A percentile compares a stretch with the other conserved stretches of the same genome.
These are phyloP conservation scores for Globisporangium ultimum DNA, from an alignment of 352 stramenopile genomes.

Conservation along the genomic window DNA sequence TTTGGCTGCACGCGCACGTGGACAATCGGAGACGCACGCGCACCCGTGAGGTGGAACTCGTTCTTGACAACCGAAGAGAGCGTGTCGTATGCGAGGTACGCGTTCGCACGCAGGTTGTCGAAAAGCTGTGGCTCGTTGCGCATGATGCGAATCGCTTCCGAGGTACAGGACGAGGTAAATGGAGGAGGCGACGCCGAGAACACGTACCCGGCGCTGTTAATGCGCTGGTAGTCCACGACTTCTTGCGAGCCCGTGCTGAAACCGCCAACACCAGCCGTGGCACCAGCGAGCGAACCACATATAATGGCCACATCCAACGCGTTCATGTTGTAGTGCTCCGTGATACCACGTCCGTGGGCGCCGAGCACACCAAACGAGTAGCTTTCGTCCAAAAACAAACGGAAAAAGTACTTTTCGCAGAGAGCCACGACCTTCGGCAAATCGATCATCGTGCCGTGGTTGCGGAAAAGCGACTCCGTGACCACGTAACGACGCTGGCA, in stretches of 20 bases:
- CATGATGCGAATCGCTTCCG: slow-evolving; percentile 85
- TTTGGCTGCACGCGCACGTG: slow-evolving; percentile 58
- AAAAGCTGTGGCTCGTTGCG: slow-evolving; percentile 75
- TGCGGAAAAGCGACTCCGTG: slow-evolving; percentile 97
- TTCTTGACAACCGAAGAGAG: slow-evolving; percentile 34
- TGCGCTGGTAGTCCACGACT: slow-evolving; percentile 97
- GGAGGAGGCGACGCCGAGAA: slow-evolving; percentile 97
- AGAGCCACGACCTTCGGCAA: slow-evolving; percentile 93
- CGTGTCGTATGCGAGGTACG: slow-evolving; percentile 51
- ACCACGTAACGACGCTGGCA: slow-evolving; percentile 96
- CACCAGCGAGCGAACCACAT: slow-evolving; percentile 92
- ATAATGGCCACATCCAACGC: slow-evolving; percentile 92
- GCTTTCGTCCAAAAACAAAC: slow-evolving; percentile 88
- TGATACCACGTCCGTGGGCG: slow-evolving; percentile 76
- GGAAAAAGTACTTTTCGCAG: slow-evolving; percentile 88
- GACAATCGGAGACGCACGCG: slow-evolving; percentile 62
- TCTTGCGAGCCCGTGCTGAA: slow-evolving; percentile 96
- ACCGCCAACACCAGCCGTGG: slow-evolving; percentile 93
- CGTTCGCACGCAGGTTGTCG: slow-evolving; percentile 57
- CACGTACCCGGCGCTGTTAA: slow-evolving; percentile 97
- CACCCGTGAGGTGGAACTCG: slow-evolving; percentile 54
- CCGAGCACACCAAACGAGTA: slow-evolving; percentile 96
- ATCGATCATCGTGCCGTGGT: slow-evolving; percentile 94
- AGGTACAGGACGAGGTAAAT: slow-evolving; percentile 91
- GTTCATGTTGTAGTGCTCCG: slow-evolving; percentile 76